Base-by-base conservation (phyloP, 2,329 filamentous ascomycete species). In the Fusarium nygamai region DNA sequence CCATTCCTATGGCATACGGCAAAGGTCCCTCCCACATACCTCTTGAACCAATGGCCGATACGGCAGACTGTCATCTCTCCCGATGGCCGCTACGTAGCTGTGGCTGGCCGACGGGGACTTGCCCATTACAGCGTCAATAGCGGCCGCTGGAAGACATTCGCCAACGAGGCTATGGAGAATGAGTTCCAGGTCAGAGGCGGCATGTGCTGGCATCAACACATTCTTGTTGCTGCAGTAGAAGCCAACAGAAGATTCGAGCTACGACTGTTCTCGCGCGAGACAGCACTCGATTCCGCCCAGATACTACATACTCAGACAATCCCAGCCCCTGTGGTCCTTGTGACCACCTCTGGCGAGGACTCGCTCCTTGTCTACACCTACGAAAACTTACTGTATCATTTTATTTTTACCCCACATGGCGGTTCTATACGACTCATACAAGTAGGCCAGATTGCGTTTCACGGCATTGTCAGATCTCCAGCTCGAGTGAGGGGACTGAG, bases 121-220 rank as follows among this genome's bases (percentile, higher is more conserved):
- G 96, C 96, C 16, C 96, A 99, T 82, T 99, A 99, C 83, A 98
- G 96, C 79, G 91, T 98, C 70, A 93, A 93, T 75, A 98, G 96
- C 80, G 94, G 96, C 34, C 90, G 96, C 67, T 99, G 96, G 96
- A 98, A 97, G 81, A 97, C 93, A 0, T 99, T 99, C 81, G 89
- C 92, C 56, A 94, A 95, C 77, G 89, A 92, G 33, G 90, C 89
- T 36, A 89, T 92, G 79, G 96, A 98, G 82, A 95, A 95, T 77
- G 94, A 95, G 72, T 99, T 99, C 80, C 91, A 94, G 31, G 94
- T 99, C 20, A 89, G 95, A 72, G 96, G 96, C 56, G 96, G 96
- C 12, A 98, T 99, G 95, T 98, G 96, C 81, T 99, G 96, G 96
- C 95, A 97, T 80, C 95, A 97, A 75, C 96, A 99, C 83, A 93